Percentiles rank a stretch among this genome's conserved stretches.
These are phyloP conservation scores for Penicillium sp. DNA, from an alignment of 2,329 filamentous ascomycete genomes.

Conservation along the genomic window DNA sequence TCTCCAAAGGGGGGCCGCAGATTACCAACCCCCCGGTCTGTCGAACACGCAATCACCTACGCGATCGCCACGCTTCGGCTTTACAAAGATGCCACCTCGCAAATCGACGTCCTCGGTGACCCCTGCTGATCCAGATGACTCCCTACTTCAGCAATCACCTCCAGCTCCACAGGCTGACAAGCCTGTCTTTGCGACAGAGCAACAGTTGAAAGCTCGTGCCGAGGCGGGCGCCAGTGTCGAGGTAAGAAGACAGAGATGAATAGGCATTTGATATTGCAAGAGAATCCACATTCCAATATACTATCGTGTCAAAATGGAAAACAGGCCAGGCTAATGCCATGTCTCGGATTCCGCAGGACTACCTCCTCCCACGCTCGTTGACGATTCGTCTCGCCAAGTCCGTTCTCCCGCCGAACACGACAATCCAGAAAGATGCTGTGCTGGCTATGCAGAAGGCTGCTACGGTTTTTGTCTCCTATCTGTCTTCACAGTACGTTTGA, in stretches of 20 bases:
- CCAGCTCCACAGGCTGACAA: slow-evolving; percentile 22
- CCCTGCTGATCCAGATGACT: slow-evolving; percentile 24
- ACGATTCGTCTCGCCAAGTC: slow-evolving; percentile 62
- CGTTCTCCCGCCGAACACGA: slow-evolving; percentile 63
- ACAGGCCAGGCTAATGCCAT: not conserved
- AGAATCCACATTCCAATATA: not conserved
- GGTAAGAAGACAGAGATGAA: slow-evolving; percentile 23
- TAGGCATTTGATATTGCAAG: not conserved
- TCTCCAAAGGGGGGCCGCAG: not conserved
- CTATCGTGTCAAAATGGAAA: not conserved
- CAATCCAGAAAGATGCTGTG: slow-evolving; percentile 65
- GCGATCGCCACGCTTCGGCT: not conserved
- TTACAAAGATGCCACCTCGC: slow-evolving; percentile 34
- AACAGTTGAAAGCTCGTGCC: slow-evolving; percentile 40
- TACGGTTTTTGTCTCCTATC: slow-evolving; percentile 66
- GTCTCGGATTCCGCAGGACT: slow-evolving; percentile 47
- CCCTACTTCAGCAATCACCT: slow-evolving; percentile 17
- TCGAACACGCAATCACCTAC: not conserved
- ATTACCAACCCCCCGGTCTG: not conserved
- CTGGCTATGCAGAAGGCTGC: slow-evolving; percentile 64
- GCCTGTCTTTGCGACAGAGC: slow-evolving; percentile 37
- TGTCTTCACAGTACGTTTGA: slow-evolving; percentile 56
- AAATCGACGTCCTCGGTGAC: slow-evolving; percentile 37
- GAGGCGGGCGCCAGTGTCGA: slow-evolving; percentile 43
- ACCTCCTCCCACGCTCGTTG: slow-evolving; percentile 62